Evolutionary conservation across 176 grass and related monocot species (phyloP), one percentile per base, ranked within the genome.

Genomic region (Dactylis glomerata): DNA sequence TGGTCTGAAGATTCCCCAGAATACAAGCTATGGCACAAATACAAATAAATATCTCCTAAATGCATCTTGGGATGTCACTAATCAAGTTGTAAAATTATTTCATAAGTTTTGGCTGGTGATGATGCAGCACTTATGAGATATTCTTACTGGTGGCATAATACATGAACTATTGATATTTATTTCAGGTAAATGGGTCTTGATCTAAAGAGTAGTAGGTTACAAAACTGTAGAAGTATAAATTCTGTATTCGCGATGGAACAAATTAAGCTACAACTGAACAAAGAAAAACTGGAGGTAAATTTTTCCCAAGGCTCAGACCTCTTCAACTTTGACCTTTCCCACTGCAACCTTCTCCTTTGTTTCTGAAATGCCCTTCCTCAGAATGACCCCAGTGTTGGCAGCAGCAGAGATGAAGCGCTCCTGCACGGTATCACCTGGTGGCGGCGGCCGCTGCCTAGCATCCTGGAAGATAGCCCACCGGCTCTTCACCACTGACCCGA

Each of bases 241-340:
- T 84, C 8, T 13, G 24, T 36, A 80, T n/a, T 79, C 28, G 13
- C 0, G 16, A 44, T 17, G 33, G 37, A 76, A 16, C 20, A 58
- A 62, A 40, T 85, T 17, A 46, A 41, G 42, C 28, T 57, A 76
- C 0, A 79, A 64, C 15, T 42, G 17, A 80, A 76, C 3, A 62
- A n/a, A 49, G 17, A 63, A 20, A 30, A 80, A 17, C 30, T 36
- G 32, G 34, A 65, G 63, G 27, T 26, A 82, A 63, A 64, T 33
- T 37, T 5, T 77, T 10, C 23, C 38, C 38, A 56, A 45, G 23
- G 41, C 45, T 23, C 65, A 62, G 70, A 99, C 96, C 93, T 99
- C 96, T 96, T 99, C 93, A 80, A 94, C 93, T 86, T 99, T 99
- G 78, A 98, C 79, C 81, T 98, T 98, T 79, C 96, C 96, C 34